Conservation (phyloP, 495 filamentous ascomycete species). For the Monascus purpureus region DNA sequence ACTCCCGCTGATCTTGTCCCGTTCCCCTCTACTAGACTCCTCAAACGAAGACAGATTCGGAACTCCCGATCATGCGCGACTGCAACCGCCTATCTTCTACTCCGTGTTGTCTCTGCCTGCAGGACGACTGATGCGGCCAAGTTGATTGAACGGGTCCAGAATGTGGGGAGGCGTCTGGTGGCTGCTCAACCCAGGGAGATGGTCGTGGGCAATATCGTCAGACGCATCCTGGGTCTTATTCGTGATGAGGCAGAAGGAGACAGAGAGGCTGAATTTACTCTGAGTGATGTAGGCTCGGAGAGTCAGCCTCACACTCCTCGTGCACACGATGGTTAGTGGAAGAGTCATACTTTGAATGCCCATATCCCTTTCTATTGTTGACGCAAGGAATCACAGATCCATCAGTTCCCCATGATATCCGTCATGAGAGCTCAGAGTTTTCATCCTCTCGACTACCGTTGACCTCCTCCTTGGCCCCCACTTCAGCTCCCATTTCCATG, state of each 20-base stretch:
- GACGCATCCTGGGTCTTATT: conserved; percentile 78
- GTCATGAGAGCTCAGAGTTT: conserved; percentile 21
- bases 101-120: conserved; percentile 60
- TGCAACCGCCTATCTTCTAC: conserved; percentile 77
- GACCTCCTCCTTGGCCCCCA: conserved; percentile 33
- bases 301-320: conserved; percentile 37
- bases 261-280: conserved; percentile 48
- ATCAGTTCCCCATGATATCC: conserved; percentile 17
- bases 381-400: conserved; percentile 14
- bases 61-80: conserved; percentile 78
- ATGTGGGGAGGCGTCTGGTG: conserved; percentile 57
- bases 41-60: conserved; percentile 80
- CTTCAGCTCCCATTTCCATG: conserved; percentile 49
- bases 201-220: conserved; percentile 84
- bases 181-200: conserved; percentile 78
- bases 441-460: conserved; percentile 40
- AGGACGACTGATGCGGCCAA: conserved; percentile 55
- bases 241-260: conserved; percentile 81
- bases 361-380: conserved; percentile 2
- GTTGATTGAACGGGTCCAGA: conserved; percentile 63
- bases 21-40: too few relatives aligned
- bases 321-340: conserved; percentile 20
- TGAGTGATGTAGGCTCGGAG: conserved; percentile 35
- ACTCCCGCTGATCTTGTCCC: conserved; percentile 8
- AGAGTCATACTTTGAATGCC: conserved; percentile 5